Evolutionary conservation across 805 yeast species (phyloP).

Genomic region (Cyberlindnera mycetangii): DNA sequence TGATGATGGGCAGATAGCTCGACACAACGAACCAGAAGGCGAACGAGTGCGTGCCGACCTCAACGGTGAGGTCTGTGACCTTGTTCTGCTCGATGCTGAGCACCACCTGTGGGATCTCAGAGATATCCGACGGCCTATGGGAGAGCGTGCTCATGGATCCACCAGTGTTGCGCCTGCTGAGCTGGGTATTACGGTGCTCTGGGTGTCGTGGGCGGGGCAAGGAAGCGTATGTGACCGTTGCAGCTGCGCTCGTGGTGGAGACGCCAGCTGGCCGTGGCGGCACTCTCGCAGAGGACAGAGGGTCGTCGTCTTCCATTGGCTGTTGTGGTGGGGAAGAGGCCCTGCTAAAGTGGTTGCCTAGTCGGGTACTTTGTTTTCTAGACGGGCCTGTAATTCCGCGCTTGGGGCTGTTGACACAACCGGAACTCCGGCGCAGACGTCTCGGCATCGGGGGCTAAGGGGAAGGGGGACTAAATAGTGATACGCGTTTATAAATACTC

Average conservation of each 20-base stretch:
- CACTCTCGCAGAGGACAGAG: neutral
- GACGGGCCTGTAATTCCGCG: neutral
- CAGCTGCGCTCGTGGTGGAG: too few species aligned
- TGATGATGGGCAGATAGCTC: constrained; percentile 67
- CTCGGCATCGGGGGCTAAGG: neutral
- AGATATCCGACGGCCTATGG: constrained; percentile 10
- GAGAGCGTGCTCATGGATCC: neutral
- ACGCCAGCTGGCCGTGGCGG: neutral
- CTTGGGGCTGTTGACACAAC: neutral
- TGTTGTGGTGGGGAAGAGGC: neutral
- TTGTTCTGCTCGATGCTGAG: constrained; percentile 17
- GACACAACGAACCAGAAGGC: constrained; percentile 62
- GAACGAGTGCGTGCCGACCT: constrained; percentile 18
- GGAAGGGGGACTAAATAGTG: neutral
- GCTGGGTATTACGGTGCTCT: neutral
- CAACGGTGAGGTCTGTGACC: constrained; percentile 14
- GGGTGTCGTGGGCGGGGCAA: neutral
- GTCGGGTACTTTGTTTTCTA: neutral
- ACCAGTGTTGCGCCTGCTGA: neutral
- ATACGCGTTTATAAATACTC: neutral
- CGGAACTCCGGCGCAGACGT: neutral
- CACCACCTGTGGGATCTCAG: constrained; percentile 20
- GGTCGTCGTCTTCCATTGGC: neutral
- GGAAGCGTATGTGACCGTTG: neutral
- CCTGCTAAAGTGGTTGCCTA: too few species aligned